These are phyloP conservation scores for Mycena floridula DNA, from an alignment of 768 basidiomycete genomes.

Conservation along the genomic window DNA sequence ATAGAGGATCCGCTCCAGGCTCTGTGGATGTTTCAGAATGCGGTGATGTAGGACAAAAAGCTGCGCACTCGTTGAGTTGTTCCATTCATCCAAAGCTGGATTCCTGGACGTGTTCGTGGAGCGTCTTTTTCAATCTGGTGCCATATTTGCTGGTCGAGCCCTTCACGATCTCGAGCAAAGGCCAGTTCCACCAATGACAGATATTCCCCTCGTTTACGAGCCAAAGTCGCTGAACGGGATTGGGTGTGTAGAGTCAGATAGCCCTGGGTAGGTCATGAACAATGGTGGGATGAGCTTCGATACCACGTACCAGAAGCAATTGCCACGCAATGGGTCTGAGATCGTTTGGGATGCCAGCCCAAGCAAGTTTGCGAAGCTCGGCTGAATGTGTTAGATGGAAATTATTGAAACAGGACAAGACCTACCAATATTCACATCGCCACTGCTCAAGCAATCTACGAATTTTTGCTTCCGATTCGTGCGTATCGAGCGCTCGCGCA, in stretches of 20 bases:
- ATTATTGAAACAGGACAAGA: conserved; percentile 8
- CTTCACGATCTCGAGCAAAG: conserved; percentile 79
- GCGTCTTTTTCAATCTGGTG: conserved; percentile 99
- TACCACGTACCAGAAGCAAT: conserved; percentile 69
- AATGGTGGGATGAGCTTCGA: conserved; percentile 5
- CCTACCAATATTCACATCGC: conserved; percentile 81
- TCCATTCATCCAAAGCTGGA: conserved; percentile 85
- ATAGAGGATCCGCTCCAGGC: conserved; percentile 91
- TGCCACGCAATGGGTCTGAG: conserved; percentile 93
- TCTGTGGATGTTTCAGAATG: conserved; percentile 36
- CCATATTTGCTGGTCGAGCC: conserved; percentile 96
- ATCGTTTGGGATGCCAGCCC: conserved; percentile 89
- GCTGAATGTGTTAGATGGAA: conserved; percentile 29
- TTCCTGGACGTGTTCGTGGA: conserved; percentile 89
- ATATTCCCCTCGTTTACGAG: conserved; percentile 90
- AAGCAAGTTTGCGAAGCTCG: conserved; percentile 85
- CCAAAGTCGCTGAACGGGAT: conserved; percentile 68
- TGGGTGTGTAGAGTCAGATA: conserved; percentile 85
- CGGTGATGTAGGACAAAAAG: not conserved
- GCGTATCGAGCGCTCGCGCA: conserved; percentile 71
- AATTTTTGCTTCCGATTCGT: conserved; percentile 79
- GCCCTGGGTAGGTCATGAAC: conserved; percentile 44
- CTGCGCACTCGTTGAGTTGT: conserved; percentile 81
- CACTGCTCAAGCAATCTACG: conserved; percentile 65
- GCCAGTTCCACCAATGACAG: conserved; percentile 82